Conservation (phyloP, 2,329 filamentous ascomycete genomes). For the Penicillium sclerotiorum region DNA sequence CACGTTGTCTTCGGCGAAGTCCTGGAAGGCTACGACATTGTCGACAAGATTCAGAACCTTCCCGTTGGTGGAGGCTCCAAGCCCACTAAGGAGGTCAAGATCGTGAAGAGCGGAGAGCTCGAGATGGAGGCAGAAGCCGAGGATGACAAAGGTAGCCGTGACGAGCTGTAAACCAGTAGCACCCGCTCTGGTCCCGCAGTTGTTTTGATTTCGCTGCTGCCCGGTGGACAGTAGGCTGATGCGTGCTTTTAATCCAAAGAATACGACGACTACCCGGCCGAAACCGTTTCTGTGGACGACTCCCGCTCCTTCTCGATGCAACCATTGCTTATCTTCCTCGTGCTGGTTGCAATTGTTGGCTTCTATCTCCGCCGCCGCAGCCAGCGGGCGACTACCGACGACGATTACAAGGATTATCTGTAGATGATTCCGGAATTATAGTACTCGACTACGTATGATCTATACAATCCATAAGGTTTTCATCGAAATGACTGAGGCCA, state of each 20-base stretch:
- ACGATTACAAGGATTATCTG: slow-evolving; percentile 7
- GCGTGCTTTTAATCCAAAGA: slow-evolving; percentile 28
- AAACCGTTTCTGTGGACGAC: slow-evolving; percentile 10
- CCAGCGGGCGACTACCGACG: slow-evolving; percentile 13
- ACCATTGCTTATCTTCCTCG: slow-evolving; percentile 19
- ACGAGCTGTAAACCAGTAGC: slow-evolving; percentile 60
- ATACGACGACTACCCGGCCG: slow-evolving; percentile 15
- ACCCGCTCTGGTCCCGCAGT: slow-evolving; percentile 24
- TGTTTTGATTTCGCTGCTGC: slow-evolving; percentile 16
- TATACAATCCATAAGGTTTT: too few species aligned
- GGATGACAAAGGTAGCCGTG: slow-evolving; percentile 64
- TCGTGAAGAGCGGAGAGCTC: slow-evolving; percentile 67
- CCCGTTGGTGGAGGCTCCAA: slow-evolving; percentile 60
- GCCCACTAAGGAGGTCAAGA: slow-evolving; percentile 62
- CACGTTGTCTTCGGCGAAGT: slow-evolving; percentile 72
- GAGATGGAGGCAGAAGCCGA: slow-evolving; percentile 51
- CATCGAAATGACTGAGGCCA: too few species aligned
- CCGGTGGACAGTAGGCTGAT: slow-evolving; percentile 37
- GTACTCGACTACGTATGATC: too few species aligned
- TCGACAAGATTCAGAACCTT: slow-evolving; percentile 67
- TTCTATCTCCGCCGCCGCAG: slow-evolving; percentile 22
- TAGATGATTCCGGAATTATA: background rate
- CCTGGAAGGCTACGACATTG: slow-evolving; percentile 67
- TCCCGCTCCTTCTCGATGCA: slow-evolving; percentile 18
- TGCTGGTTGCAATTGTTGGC: slow-evolving; percentile 21